Conservation (phyloP, 306 rosid species). For the Castanea mollissima region DNA sequence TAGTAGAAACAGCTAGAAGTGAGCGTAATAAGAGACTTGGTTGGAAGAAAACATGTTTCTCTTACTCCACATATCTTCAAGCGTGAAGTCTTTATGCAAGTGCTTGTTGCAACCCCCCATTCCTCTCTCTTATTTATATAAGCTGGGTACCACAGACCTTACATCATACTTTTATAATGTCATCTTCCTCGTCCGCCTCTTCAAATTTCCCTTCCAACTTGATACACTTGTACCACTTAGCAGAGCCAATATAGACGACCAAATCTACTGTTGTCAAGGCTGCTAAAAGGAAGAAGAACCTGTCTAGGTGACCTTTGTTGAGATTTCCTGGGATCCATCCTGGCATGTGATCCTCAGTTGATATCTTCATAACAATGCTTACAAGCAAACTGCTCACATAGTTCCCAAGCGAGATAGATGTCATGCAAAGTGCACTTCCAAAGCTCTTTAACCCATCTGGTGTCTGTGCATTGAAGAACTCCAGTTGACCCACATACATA, state of each 20-base stretch:
- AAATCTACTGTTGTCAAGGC: constrained; percentile 77
- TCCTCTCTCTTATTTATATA: constrained; percentile 51
- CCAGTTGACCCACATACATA: constrained; percentile 97
- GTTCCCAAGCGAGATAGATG: constrained; percentile 95
- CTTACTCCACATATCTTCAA: constrained; percentile 34
- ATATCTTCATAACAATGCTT: constrained; percentile 89
- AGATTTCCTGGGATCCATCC: constrained; percentile 99
- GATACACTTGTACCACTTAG: constrained; percentile 91
- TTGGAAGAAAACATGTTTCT: constrained; percentile 33
- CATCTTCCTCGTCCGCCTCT: constrained; percentile 37
- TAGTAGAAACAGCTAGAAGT: constrained; percentile 16
- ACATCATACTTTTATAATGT: constrained; percentile 44
- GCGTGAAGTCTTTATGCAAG: constrained; percentile 10
- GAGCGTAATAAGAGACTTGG: constrained; percentile 22
- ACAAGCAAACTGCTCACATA: constrained; percentile 92
- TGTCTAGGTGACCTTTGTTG: constrained; percentile 85
- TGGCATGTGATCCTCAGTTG: constrained; percentile 84
- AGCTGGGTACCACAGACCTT: constrained; percentile 34
- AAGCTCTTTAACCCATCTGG: constrained; percentile 97
- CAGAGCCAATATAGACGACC: constrained; percentile 64
- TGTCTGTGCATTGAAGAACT: constrained; percentile 95
- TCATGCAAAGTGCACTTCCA: constrained; percentile 97
- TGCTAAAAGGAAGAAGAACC: constrained; percentile 95
- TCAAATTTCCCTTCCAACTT: constrained; percentile 59
- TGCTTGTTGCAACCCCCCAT: constrained; percentile 39